A percentile compares a stretch with the other conserved stretches of the same genome.
These are phyloP conservation scores for Fusarium succisae DNA, from an alignment of 2,329 filamentous ascomycete species.

Conservation along the genomic window DNA sequence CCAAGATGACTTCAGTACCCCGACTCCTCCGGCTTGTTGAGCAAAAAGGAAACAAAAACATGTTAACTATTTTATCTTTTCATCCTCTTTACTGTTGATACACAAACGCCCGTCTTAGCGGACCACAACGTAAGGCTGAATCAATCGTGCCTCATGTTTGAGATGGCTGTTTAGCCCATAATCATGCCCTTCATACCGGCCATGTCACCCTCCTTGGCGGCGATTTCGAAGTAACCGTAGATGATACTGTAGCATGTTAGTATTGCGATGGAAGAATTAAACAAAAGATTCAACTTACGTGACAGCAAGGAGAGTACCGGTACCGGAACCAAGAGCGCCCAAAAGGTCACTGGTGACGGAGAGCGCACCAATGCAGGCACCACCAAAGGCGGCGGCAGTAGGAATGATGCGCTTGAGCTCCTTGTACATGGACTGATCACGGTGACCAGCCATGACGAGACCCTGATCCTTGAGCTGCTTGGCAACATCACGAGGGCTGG, in stretches of 20 bases:
- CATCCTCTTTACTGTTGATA: slow-evolving; percentile 43
- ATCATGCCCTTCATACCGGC: slow-evolving; percentile 80
- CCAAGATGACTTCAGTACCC: slow-evolving; percentile 36
- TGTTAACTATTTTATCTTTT: slow-evolving; percentile 45
- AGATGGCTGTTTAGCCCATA: slow-evolving; percentile 64
- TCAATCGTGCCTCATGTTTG: slow-evolving; percentile 32
- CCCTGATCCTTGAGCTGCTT: slow-evolving; percentile 99
- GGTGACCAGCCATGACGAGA: slow-evolving; percentile 98
- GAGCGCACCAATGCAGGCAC: slow-evolving; percentile 97
- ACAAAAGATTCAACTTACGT: slow-evolving; percentile 74
- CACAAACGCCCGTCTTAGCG: slow-evolving; percentile 33
- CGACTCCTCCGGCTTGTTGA: slow-evolving; percentile 38
- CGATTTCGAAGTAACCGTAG: slow-evolving; percentile 99
- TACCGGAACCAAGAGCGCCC: slow-evolving; percentile 94
- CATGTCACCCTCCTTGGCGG: slow-evolving; percentile 97
- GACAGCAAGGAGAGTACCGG: slow-evolving; percentile 96
- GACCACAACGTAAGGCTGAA: slow-evolving; percentile 33
- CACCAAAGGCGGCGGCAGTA: slow-evolving; percentile 96
- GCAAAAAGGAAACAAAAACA: slow-evolving; percentile 42
- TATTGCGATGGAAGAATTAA: slow-evolving; percentile 39
- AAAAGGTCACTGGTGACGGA: slow-evolving; percentile 96
- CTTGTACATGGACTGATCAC: slow-evolving; percentile 99
- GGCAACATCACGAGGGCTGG: slow-evolving; percentile 95
- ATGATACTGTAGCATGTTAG: slow-evolving; percentile 78
- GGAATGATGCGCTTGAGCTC: slow-evolving; percentile 99